Base-by-base conservation (phyloP, 2,329 filamentous ascomycete genomes). In the Fusarium ambrosium region DNA sequence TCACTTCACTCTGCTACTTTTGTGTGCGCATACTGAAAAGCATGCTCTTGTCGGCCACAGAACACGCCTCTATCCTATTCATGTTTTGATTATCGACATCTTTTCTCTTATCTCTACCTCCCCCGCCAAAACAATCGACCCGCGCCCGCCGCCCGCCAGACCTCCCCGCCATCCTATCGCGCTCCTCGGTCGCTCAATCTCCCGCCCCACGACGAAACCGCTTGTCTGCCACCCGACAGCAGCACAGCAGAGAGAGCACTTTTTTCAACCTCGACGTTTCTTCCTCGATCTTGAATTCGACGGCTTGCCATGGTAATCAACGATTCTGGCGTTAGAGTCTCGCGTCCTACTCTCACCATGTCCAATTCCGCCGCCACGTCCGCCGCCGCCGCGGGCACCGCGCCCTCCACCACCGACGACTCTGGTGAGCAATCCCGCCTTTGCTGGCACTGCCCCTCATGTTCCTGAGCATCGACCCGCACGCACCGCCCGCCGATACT, bases 251-350 rank as follows among this genome's bases (percentile, higher is more conserved):
- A 70, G 16, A 18, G n/a, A 34, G 32, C 13, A 34, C 32, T 55
- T 55, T 43, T 24, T 20, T 37, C 36, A 32, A 27, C 16, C 32
- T 67, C 32, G 43, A 62, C 48, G 34, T 48, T 72, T 62, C 65
- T 43, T 66, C 39, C 58, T 60, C 73, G 62, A 69, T 69, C 27
- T 51, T 51, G 65, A 59, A 29, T 60, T 58, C 55, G 56, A 53
- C 58, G 60, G 41, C 51, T 64, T 81, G 79, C 78, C 80, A 84
- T 85, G 83, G 82, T 84, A 34, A 82, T 84, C 79, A 83, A 84
- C 77, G 82, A 85, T 74, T 81, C 82, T 70, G 82, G 79, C 67
- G 77, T 79, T 70, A 79, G 83, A 79, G 78, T 82, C 69, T 81
- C 83, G 69, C 81, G 80, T 76, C 79, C 79, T 63, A 75, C 83